A percentile compares a stretch with the other conserved stretches of the same genome.
phyloP scores from a whole-genome alignment of 495 filamentous ascomycete species.

The Rusavskia elegans region DNA sequence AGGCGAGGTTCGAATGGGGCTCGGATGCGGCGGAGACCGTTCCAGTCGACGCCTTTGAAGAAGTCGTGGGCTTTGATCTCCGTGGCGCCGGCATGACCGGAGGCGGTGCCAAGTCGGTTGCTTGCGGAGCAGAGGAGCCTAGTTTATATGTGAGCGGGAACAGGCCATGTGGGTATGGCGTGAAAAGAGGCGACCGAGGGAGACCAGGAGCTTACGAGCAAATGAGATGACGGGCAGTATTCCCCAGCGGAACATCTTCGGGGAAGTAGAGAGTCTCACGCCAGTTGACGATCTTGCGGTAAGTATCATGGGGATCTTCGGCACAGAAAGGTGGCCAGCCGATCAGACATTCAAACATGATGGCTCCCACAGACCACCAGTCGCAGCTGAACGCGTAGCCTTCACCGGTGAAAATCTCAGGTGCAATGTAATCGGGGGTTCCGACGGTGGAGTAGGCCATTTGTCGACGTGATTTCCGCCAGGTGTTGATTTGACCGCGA shows the following conservation, averaged over 20 bases:
- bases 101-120: slow-evolving; percentile 53
- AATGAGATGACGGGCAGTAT: slow-evolving; percentile 76
- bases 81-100: slow-evolving; percentile 59
- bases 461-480: slow-evolving; percentile 84
- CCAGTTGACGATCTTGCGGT: slow-evolving; percentile 99
- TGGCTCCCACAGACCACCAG: slow-evolving; percentile 97
- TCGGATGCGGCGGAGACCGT: slow-evolving; percentile 75
- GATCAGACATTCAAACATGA: slow-evolving; percentile 99
- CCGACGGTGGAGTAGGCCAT: slow-evolving; percentile 98
- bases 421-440: slow-evolving; percentile 96
- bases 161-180: neutral
- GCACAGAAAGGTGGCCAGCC: slow-evolving; percentile 99
- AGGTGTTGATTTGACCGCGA: slow-evolving; percentile 91
- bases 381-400: slow-evolving; percentile 94
- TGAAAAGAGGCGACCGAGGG: neutral
- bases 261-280: slow-evolving; percentile 90
- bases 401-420: slow-evolving; percentile 92
- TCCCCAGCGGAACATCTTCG: slow-evolving; percentile 76
- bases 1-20: slow-evolving; percentile 92
- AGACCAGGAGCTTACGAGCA: slow-evolving; percentile 40
- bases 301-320: slow-evolving; percentile 92
- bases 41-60: slow-evolving; percentile 92
- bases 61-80: slow-evolving; percentile 91
- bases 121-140: slow-evolving; percentile 87
- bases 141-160: neutral